Conservation (phyloP, 1,284 basidiomycete genomes). For the Tilletia indica region DNA sequence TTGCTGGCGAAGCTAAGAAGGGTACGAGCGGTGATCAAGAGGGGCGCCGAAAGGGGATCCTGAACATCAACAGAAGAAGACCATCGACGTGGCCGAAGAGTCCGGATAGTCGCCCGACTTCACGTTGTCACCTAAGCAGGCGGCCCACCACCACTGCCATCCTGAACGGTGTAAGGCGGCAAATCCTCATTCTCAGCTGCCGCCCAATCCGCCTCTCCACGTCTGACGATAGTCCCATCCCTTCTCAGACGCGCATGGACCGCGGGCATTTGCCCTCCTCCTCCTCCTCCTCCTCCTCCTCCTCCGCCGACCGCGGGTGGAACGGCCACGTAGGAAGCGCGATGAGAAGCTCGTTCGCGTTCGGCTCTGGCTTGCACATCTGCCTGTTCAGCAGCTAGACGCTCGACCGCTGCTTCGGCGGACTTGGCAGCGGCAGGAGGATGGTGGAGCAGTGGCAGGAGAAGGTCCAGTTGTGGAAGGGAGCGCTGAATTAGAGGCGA, state of each 20-base stretch:
- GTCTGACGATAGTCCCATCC: constrained; percentile 19
- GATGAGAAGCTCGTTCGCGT: neutral
- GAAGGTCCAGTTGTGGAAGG: neutral
- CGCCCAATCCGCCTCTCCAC: constrained; percentile 19
- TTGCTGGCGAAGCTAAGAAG: no score
- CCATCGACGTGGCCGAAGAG: no score
- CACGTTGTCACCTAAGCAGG: no score
- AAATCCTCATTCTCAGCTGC: constrained; percentile 16
- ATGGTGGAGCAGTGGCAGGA: neutral
- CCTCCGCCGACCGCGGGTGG: neutral
- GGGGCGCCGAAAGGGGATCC: no score
- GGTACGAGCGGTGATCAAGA: no score
- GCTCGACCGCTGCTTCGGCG: constrained; percentile 8
- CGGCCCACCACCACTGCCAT: neutral
- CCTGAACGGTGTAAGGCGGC: constrained; percentile 11
- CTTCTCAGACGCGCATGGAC: constrained; percentile 16
- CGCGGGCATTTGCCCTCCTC: neutral
- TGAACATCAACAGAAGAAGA: no score
- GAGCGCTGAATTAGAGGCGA: neutral
- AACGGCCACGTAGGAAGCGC: neutral
- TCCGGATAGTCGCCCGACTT: no score
- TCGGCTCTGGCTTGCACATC: neutral
- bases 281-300: no score
- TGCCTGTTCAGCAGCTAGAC: constrained; percentile 2
- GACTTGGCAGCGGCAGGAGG: constrained; percentile 2